These are phyloP conservation scores for Euptelea pleiosperma DNA, from an alignment of 164 flowering plant species.

Conservation along the genomic window DNA sequence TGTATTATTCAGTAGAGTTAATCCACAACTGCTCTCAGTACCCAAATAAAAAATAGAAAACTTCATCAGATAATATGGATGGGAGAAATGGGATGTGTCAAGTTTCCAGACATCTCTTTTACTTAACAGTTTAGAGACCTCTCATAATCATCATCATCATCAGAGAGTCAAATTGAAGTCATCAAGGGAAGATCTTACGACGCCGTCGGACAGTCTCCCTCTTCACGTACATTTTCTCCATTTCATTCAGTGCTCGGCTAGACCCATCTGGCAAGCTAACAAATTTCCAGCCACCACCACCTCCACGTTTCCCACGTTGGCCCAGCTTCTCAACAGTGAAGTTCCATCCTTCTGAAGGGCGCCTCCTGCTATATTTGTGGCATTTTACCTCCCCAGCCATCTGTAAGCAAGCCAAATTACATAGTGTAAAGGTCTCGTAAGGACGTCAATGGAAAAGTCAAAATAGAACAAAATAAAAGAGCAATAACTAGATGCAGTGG, in stretches of 20 bases:
- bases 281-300: slow-evolving; percentile 89
- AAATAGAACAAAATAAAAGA: neutral
- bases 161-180: neutral
- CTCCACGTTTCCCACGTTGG: slow-evolving; percentile 70
- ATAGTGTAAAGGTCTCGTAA: neutral
- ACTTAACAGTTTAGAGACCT: too few relatives aligned
- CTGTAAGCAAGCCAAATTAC: slow-evolving; percentile 34
- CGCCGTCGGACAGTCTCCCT: slow-evolving; percentile 74
- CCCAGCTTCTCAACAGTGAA: slow-evolving; percentile 85
- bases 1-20: neutral
- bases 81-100: neutral
- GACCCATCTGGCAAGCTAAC: slow-evolving; percentile 90
- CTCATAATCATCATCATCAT: too few relatives aligned
- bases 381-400: slow-evolving; percentile 72
- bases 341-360: slow-evolving; percentile 75
- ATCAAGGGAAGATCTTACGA: slow-evolving; percentile 55
- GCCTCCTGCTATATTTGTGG: slow-evolving; percentile 84
- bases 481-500: neutral
- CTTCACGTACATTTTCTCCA: slow-evolving; percentile 78
- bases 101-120: neutral
- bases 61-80: neutral
- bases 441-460: neutral
- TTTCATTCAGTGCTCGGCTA: slow-evolving; percentile 73
- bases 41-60: neutral
- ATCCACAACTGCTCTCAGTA: neutral